phyloP scores from a whole-genome alignment of 2,329 filamentous ascomycete genomes.

The Paraconiothyrium brasiliense region DNA sequence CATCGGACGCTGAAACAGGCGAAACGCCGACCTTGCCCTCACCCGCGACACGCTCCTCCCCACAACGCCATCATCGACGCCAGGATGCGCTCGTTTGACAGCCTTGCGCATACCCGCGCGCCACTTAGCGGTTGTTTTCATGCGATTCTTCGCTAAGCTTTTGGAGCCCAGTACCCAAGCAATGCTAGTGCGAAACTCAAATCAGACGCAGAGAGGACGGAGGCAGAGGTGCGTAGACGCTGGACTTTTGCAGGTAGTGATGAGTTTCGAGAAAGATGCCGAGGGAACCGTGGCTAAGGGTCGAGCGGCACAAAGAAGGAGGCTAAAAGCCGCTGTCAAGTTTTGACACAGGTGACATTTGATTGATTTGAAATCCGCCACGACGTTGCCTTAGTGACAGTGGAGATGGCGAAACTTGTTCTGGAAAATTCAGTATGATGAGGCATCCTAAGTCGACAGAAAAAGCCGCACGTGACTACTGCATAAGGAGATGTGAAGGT shows the following conservation, averaged over 20 bases:
- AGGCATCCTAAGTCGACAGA: background rate
- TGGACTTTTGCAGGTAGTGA: background rate
- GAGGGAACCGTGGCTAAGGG: background rate
- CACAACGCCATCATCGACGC: constrained; percentile 10
- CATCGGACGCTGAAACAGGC: constrained; percentile 21
- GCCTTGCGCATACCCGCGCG: background rate
- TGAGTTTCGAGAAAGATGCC: background rate
- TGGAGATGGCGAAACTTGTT: background rate
- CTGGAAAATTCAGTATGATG: background rate
- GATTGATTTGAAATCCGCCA: background rate
- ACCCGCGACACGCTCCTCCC: background rate
- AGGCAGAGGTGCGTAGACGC: background rate
- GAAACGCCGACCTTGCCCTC: constrained; percentile 17
- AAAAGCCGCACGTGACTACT: background rate
- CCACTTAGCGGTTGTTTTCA: background rate
- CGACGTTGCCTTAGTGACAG: background rate
- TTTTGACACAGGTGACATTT: constrained; percentile 6
- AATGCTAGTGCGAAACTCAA: constrained; percentile 7
- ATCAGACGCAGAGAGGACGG: background rate
- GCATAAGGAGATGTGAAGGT: background rate
- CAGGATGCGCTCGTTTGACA: background rate
- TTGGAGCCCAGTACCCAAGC: background rate
- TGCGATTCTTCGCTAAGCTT: background rate
- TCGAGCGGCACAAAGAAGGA: background rate
- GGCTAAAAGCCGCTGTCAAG: constrained; percentile 3